Base-by-base conservation (phyloP, 805 yeast species). In the Ogataea nitratoaversa region DNA sequence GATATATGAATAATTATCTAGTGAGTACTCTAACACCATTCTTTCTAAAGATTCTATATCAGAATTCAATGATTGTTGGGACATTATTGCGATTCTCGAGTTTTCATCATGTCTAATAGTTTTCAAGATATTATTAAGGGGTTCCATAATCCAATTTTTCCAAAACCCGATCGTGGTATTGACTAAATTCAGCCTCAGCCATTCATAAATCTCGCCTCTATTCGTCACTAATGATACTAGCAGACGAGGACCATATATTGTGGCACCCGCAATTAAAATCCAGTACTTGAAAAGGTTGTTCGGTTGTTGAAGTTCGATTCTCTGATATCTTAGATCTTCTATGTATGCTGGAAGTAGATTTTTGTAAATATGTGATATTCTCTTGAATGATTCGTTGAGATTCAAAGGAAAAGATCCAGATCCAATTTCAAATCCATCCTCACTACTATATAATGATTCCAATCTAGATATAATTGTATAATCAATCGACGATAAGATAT, bases 31-130 rank as follows among this genome's bases (percentile, higher is more conserved):
- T 16, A 80, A 67, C 2, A 88, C 87, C 99, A 91, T 91, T 42
- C 96, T 63, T 54, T 88, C 89, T 38, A 91, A 69, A 2, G 95
- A 84, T 34, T 79, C 77, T 49, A 88, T 66, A 52, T 90, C 97
- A 0, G 93, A 77, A 28, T 75, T 72, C 14, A 93, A 67, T 1
- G 95, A 83, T 40, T 84, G 83, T 56, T 84, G 83, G 3, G 91
- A 79, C 63, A 86, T 79, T 18, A 89, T 74, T 0, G 95, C 84
- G 32, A 89, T 76, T 43, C 81, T 76, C 1, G 82, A 76, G 28
- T 71, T 68, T 13, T 84, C 83, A 56, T 90, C 97, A 59, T 86
- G 93, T 38, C 93, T 72, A n/a, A 91, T 80, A 0, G 95, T 88
- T 34, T 77, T 72, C 48, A 87, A 65, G 47, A 91, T 81, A 50